Evolutionary conservation across 148 eudicot species (phyloP).

Genomic region (Vaccinium vitisidaea): DNA sequence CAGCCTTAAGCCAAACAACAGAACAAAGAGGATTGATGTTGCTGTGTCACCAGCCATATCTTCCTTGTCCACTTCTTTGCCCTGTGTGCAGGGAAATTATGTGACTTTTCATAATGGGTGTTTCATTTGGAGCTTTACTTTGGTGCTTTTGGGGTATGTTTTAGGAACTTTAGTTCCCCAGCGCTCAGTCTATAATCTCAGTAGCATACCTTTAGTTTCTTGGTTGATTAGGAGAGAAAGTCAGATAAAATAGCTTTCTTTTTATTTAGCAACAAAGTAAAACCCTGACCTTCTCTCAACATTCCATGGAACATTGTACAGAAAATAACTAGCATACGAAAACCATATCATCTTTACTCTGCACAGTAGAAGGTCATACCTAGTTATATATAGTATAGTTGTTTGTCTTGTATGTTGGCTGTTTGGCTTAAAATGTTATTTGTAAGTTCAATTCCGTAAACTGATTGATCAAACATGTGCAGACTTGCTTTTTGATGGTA

Average conservation of each 20-base stretch:
- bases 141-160: neutral
- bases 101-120: neutral
- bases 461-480: constrained; percentile 16
- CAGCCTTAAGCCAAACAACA: neutral
- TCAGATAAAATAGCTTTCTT: neutral
- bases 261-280: neutral
- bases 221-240: constrained; percentile 5
- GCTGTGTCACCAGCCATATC: neutral
- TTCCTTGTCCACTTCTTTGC: neutral
- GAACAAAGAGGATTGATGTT: neutral
- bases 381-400: neutral
- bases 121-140: neutral
- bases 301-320: neutral
- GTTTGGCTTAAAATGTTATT: neutral
- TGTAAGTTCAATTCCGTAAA: neutral
- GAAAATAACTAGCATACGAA: too few relatives aligned
- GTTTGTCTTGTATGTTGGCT: neutral
- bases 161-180: neutral
- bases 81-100: neutral
- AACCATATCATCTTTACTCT: constrained; percentile 1
- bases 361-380: neutral
- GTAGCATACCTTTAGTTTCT: neutral
- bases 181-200: neutral
- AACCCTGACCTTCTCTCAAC: neutral
- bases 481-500: constrained; percentile 86